Percentiles rank a stretch among this genome's conserved stretches.
Evolutionary conservation across 2,329 filamentous ascomycete species (phyloP).

Genomic region (Pyricularia grisea): DNA sequence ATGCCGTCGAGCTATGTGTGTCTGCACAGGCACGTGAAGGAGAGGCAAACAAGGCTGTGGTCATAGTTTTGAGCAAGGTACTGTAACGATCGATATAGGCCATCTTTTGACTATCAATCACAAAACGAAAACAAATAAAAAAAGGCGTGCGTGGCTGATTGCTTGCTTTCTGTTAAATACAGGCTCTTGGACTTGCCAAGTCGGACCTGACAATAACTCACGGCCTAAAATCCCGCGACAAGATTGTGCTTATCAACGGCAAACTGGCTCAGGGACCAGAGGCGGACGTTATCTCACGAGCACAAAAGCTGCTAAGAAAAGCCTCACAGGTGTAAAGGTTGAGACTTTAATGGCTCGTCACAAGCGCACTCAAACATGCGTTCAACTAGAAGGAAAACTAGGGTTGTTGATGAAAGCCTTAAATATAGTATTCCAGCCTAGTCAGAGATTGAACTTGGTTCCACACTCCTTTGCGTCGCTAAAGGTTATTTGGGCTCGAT

Average conservation of each 20-base stretch:
- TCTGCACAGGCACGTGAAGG: conserved; percentile 56
- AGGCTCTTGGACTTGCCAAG: conserved; percentile 53
- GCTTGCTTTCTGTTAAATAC: not conserved
- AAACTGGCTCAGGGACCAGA: conserved; percentile 6
- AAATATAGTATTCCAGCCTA: too few relatives aligned
- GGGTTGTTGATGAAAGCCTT: too few relatives aligned
- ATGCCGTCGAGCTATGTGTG: conserved; percentile 55
- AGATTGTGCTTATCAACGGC: conserved; percentile 40
- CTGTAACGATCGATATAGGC: not conserved
- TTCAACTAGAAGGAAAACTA: not conserved
- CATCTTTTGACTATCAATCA: not conserved
- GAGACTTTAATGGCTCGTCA: not conserved
- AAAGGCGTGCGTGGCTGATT: not conserved
- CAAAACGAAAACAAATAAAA: too few relatives aligned
- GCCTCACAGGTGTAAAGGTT: conserved; percentile 1
- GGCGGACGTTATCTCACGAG: conserved; percentile 6
- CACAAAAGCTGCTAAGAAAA: conserved; percentile 5
- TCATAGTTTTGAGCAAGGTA: conserved; percentile 52
- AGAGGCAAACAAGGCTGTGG: conserved; percentile 59
- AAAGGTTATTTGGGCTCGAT: too few relatives aligned
- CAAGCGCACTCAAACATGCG: not conserved
- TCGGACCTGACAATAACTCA: conserved; percentile 53
- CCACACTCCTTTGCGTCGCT: too few relatives aligned
- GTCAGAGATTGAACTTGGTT: too few relatives aligned
- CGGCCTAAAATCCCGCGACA: conserved; percentile 55